Percentiles rank a stretch among this genome's conserved stretches.
Conservation (phyloP, 257 asterid genomes). For the Rhazya stricta region DNA sequence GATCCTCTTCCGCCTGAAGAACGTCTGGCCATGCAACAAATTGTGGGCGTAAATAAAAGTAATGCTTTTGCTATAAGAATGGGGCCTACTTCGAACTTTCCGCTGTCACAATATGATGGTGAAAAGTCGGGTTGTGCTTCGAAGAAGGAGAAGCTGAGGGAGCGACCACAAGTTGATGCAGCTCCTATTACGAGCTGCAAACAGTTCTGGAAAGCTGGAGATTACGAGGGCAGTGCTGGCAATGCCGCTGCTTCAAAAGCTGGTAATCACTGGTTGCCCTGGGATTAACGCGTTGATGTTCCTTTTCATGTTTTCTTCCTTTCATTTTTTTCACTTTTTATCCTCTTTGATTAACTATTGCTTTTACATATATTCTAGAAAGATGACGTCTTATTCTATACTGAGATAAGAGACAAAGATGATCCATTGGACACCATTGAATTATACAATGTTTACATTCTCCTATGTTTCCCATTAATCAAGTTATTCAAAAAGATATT, state of each 20-base stretch:
- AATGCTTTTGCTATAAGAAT: background rate
- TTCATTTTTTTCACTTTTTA: too few species aligned
- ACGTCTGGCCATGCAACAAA: background rate
- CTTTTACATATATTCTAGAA: too few species aligned
- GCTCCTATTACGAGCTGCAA: background rate
- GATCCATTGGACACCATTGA: too few species aligned
- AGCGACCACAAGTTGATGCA: background rate
- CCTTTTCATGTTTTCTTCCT: background rate
- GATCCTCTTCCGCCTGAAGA: slow-evolving; percentile 1
- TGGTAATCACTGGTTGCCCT: slow-evolving; percentile 8
- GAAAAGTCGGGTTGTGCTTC: background rate
- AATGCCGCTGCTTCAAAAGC: background rate
- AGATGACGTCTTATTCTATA: too few species aligned
- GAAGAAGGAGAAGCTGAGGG: background rate
- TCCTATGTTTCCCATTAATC: too few species aligned
- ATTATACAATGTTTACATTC: too few species aligned
- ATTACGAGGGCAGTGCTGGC: background rate
- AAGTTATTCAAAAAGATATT: background rate
- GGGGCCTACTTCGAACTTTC: background rate
- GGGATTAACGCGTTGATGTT: background rate
- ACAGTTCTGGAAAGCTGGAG: slow-evolving; percentile 11
- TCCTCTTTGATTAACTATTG: background rate
- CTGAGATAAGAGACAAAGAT: too few species aligned
- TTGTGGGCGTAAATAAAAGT: background rate
- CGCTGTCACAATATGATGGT: background rate